Percentiles rank a stretch among this genome's conserved stretches.
Conservation (phyloP, 2,329 filamentous ascomycete species). For the Ciborinia camelliae region DNA sequence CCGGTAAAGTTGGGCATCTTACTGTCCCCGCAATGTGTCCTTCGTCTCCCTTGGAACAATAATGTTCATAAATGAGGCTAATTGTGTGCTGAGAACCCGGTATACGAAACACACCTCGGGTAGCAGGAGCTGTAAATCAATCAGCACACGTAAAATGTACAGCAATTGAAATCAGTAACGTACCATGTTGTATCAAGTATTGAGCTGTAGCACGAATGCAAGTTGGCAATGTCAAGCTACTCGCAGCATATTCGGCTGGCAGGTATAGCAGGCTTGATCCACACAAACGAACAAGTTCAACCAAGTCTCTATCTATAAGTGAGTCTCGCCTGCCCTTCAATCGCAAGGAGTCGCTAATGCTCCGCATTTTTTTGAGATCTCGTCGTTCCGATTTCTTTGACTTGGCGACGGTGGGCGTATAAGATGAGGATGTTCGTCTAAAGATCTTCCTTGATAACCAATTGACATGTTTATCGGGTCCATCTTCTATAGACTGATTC, state of each 20-base stretch:
- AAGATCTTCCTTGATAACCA: conserved; percentile 42
- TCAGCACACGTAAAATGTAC: conserved; percentile 20
- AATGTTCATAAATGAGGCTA: conserved; percentile 61
- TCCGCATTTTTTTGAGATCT: conserved; percentile 46
- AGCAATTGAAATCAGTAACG: conserved; percentile 25
- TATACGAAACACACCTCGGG: conserved; percentile 60
- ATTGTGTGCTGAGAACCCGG: conserved; percentile 54
- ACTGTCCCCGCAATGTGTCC: conserved; percentile 54
- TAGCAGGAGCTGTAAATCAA: conserved; percentile 36
- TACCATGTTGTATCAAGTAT: conserved; percentile 58
- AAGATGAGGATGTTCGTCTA: conserved; percentile 39
- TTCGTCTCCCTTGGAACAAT: conserved; percentile 49
- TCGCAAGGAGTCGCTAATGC: conserved; percentile 53
- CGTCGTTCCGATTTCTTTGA: conserved; percentile 25
- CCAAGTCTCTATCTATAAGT: conserved; percentile 50
- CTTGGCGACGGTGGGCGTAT: conserved; percentile 31
- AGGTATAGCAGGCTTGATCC: conserved; percentile 61
- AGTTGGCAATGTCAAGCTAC: conserved; percentile 58
- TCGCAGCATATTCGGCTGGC: conserved; percentile 55
- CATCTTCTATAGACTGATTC: conserved; percentile 18
- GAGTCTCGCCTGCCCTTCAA: conserved; percentile 46
- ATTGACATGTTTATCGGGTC: conserved; percentile 35
- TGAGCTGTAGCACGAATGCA: conserved; percentile 65
- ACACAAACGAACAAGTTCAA: conserved; percentile 59
- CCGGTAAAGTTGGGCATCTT: conserved; percentile 55